Evolutionary conservation across 176 grass and related monocot species (phyloP).

Genomic region (Musa schizocarpa): DNA sequence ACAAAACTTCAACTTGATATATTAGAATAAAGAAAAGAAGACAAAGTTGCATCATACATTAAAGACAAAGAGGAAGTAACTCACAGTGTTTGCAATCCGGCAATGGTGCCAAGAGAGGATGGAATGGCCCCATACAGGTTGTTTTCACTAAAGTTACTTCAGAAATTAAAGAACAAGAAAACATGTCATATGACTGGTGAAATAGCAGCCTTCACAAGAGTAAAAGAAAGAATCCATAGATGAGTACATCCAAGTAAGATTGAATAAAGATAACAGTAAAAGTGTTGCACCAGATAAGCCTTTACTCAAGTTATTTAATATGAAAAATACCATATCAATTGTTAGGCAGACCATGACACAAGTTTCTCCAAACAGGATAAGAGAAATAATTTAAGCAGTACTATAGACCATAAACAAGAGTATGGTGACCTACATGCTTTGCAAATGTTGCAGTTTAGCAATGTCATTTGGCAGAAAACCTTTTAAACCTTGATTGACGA

Average conservation of each 20-base stretch:
- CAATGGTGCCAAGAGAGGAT: slow-evolving; percentile 53
- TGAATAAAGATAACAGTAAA: too few species aligned
- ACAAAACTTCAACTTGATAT: too few species aligned
- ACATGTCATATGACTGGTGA: background rate
- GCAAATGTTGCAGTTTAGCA: slow-evolving; percentile 65
- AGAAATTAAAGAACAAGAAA: background rate
- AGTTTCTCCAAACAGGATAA: background rate
- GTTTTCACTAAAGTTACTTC: slow-evolving; percentile 87
- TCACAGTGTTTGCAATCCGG: slow-evolving; percentile 68
- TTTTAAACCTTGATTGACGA: slow-evolving; percentile 85
- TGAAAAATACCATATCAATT: too few species aligned
- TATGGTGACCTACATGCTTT: slow-evolving; percentile 66
- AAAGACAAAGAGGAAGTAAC: slow-evolving; percentile 12
- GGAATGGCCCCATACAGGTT: slow-evolving; percentile 67
- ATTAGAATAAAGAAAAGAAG: too few species aligned
- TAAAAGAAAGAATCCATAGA: background rate
- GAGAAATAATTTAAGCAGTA: background rate
- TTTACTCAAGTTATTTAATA: too few species aligned
- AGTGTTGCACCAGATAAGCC: too few species aligned
- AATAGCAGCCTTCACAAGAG: background rate
- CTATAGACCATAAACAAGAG: background rate
- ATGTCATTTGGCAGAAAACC: slow-evolving; percentile 65
- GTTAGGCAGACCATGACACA: background rate
- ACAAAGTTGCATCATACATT: background rate
- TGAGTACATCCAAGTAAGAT: background rate